A percentile compares a stretch with the other conserved stretches of the same genome.
Conservation (phyloP, 2,329 filamentous ascomycete species). For the Aspergillus nomiae region DNA sequence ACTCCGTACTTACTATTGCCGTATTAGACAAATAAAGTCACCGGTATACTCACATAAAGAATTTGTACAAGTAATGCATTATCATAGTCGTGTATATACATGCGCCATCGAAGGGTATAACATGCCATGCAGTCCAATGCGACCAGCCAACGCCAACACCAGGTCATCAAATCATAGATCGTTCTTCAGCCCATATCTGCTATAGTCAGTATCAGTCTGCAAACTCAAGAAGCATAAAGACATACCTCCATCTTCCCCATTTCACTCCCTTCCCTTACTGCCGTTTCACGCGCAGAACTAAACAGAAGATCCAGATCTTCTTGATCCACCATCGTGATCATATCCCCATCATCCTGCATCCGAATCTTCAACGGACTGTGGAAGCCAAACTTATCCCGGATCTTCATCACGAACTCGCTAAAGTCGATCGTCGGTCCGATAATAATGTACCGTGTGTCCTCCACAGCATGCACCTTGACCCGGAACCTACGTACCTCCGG, state of each 20-base stretch:
- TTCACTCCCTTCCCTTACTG: slow-evolving; percentile 73
- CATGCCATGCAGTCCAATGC: slow-evolving; percentile 7
- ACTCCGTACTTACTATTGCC: background rate
- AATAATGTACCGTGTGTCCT: slow-evolving; percentile 92
- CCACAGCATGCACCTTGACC: slow-evolving; percentile 83
- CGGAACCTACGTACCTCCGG: slow-evolving; percentile 76
- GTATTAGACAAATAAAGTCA: background rate
- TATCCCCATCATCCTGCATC: slow-evolving; percentile 88
- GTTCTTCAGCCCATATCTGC: slow-evolving; percentile 49
- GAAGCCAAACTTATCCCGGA: slow-evolving; percentile 85
- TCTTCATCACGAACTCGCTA: slow-evolving; percentile 73
- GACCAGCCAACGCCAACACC: slow-evolving; percentile 9
- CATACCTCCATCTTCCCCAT: slow-evolving; percentile 95
- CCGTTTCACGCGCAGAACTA: slow-evolving; percentile 66
- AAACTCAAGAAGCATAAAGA: slow-evolving; percentile 20
- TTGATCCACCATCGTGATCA: slow-evolving; percentile 96
- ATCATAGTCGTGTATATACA: background rate
- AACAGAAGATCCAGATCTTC: slow-evolving; percentile 93
- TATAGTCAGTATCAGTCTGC: slow-evolving; percentile 11
- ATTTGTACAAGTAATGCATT: background rate
- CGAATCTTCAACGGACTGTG: slow-evolving; percentile 69
- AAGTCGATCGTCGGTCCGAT: slow-evolving; percentile 73
- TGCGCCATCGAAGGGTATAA: slow-evolving; percentile 22
- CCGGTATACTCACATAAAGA: background rate
- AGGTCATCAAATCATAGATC: slow-evolving; percentile 27